Conservation (phyloP, 306 rosid species). For the Cercis canadensis region DNA sequence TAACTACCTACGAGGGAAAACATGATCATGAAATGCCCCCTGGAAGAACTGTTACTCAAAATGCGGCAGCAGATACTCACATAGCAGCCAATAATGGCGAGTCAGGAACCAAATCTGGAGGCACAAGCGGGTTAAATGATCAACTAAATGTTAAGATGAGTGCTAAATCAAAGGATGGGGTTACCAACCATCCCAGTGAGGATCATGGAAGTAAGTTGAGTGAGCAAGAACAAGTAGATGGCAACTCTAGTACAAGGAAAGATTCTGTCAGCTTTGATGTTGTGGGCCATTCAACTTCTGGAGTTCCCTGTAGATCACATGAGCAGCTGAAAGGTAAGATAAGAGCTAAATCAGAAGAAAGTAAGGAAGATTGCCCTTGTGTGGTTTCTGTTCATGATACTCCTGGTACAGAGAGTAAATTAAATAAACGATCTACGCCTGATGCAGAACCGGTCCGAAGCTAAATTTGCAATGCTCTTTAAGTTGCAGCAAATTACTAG, state of each 20-base stretch:
- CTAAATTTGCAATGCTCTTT: constrained; percentile 45
- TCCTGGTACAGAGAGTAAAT: constrained; percentile 36
- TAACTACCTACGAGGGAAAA: constrained; percentile 83
- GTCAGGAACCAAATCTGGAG: constrained; percentile 44
- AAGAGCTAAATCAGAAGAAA: constrained; percentile 41
- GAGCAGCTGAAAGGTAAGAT: constrained; percentile 40
- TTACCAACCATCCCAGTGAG: constrained; percentile 19
- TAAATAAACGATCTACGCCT: constrained; percentile 43
- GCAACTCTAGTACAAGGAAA: constrained; percentile 17
- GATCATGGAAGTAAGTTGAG: constrained; percentile 32
- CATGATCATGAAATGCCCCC: constrained; percentile 76
- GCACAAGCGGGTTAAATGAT: constrained; percentile 33
- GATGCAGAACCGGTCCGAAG: constrained; percentile 54
- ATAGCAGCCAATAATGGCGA: constrained; percentile 37
- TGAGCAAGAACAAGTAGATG: constrained; percentile 43
- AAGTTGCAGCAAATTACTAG: constrained; percentile 34
- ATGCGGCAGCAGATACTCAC: constrained; percentile 42
- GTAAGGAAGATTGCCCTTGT: constrained; percentile 26
- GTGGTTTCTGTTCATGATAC: constrained; percentile 35
- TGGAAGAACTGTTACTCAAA: constrained; percentile 55
- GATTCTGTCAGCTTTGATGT: constrained; percentile 29
- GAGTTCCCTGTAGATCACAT: constrained; percentile 34
- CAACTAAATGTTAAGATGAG: constrained; percentile 40
- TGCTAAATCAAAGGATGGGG: constrained; percentile 42
- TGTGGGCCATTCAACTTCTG: constrained; percentile 30